Conservation (phyloP, 345 rosid species). For the Euphorbia tirucalli region DNA sequence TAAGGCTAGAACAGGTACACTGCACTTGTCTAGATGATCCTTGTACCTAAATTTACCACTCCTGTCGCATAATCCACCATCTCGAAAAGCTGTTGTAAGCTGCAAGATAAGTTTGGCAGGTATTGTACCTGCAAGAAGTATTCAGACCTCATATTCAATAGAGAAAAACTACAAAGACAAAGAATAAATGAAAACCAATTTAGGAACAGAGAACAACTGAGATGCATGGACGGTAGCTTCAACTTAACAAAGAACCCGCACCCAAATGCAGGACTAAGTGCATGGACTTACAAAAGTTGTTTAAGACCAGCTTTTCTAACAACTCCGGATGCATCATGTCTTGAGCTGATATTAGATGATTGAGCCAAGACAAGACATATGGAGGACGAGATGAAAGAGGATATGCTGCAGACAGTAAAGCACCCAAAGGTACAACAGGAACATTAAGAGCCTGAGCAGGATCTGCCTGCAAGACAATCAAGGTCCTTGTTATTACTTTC, state of each 20-base stretch:
- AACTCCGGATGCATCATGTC: constrained; percentile 98
- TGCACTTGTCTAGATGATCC: constrained; percentile 55
- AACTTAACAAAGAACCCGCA: background rate
- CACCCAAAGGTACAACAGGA: constrained; percentile 92
- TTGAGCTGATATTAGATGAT: constrained; percentile 70
- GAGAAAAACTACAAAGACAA: background rate
- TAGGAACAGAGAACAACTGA: constrained; percentile 7
- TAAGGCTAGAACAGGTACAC: constrained; percentile 75
- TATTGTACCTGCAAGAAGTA: constrained; percentile 63
- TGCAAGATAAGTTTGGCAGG: constrained; percentile 87
- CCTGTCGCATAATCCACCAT: constrained; percentile 78
- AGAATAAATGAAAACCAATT: background rate
- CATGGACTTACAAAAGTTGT: constrained; percentile 79
- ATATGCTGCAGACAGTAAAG: constrained; percentile 74
- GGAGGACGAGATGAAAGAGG: constrained; percentile 86
- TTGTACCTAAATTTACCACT: constrained; percentile 73
- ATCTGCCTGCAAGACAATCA: constrained; percentile 67
- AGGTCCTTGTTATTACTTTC: constrained; percentile 19
- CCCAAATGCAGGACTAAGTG: background rate
- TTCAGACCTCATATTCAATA: background rate
- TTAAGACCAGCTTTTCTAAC: constrained; percentile 84
- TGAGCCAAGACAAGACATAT: constrained; percentile 83
- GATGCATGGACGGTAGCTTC: background rate
- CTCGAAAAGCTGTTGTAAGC: constrained; percentile 86
- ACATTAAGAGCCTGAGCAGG: constrained; percentile 94